Base-by-base conservation (phyloP, 768 basidiomycete genomes). In the Chalciporus pseudorubinellus region DNA sequence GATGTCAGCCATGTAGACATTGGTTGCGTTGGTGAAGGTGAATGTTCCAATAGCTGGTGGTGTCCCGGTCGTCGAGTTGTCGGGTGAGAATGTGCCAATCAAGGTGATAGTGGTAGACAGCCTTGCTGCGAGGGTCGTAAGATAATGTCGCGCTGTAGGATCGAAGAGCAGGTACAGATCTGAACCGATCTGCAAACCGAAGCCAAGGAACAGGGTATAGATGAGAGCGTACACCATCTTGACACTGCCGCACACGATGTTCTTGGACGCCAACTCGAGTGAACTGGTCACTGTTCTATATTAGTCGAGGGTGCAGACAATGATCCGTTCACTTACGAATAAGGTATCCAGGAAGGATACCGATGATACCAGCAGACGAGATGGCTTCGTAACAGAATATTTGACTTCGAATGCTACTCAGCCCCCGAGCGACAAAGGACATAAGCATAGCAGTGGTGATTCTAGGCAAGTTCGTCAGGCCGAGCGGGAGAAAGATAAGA, bases 311-410 rank as follows among this genome's bases (percentile, higher is more conserved):
- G 18, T 10, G 26, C 24, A 46, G 31, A 36, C 46, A 24, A 31
- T 29, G 31, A 39, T 13, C 9, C 36, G 40, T 39, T 29, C 11
- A 72, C 85, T 52, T 64, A 89, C 89, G 66, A 52, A 92, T 89
- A 44, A 91, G 77, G 69, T 87, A 94, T 1, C 90, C 92, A n/a
- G 92, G 92, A 40, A 95, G 78, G 53, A 95, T 92, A 33, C 89
- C 84, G 28, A 95, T 89, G 49, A 95, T 89, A 21, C 84, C 85
- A 45, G 91, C 79, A 8, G 90, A 92, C 1, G 93, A 93, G 52
- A 95, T 87, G 3, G 94, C 89, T 3, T 90, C 87, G 64, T 95
- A 97, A 66, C 93, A 97, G 70, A 97, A 95, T 44, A 89, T 77
- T 44, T 84, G 78, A 44, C 77, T 80, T 16, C 79, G 79, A 52